Conservation (phyloP, 495 filamentous ascomycete genomes). For the Podospora conica region DNA sequence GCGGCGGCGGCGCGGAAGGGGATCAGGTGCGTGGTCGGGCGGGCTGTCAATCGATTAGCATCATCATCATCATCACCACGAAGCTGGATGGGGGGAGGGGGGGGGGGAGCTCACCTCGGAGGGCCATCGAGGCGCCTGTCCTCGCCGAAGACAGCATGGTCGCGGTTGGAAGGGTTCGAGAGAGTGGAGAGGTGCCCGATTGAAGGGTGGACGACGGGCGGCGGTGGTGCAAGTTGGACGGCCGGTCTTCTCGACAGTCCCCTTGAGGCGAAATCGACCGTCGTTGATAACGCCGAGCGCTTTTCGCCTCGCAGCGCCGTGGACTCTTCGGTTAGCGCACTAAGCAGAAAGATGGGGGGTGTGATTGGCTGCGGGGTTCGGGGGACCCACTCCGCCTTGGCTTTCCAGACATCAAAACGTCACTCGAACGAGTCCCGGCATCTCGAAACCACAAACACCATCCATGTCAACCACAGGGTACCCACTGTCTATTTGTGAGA, state of each 20-base stretch:
- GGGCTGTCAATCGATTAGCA: slow-evolving; percentile 38
- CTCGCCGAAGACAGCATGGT: slow-evolving; percentile 60
- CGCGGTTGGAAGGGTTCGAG: background rate
- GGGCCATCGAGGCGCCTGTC: slow-evolving; percentile 59
- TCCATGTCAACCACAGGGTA: background rate
- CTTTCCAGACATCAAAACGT: background rate
- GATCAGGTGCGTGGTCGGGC: slow-evolving; percentile 52
- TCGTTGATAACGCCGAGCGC: slow-evolving; percentile 23
- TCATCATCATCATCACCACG: slow-evolving; percentile 11
- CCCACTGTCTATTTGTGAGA: background rate
- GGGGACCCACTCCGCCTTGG: background rate
- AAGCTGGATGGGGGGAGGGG: too few species aligned
- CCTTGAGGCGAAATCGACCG: slow-evolving; percentile 16
- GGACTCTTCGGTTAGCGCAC: slow-evolving; percentile 5
- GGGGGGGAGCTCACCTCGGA: slow-evolving; percentile 58
- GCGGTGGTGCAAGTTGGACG: slow-evolving; percentile 9
- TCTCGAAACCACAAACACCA: background rate
- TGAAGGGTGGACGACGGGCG: slow-evolving; percentile 1
- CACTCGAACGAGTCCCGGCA: too few species aligned
- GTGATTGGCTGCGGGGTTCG: slow-evolving; percentile 17
- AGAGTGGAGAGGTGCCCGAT: slow-evolving; percentile 23
- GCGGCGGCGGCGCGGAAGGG: slow-evolving; percentile 57
- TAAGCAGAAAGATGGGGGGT: slow-evolving; percentile 15
- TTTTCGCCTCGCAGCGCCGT: slow-evolving; percentile 25
- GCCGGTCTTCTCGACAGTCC: background rate